A percentile compares a stretch with the other conserved stretches of the same genome.
These are phyloP conservation scores for Cucurbita ficifolia DNA, from an alignment of 306 rosid species.

Conservation along the genomic window DNA sequence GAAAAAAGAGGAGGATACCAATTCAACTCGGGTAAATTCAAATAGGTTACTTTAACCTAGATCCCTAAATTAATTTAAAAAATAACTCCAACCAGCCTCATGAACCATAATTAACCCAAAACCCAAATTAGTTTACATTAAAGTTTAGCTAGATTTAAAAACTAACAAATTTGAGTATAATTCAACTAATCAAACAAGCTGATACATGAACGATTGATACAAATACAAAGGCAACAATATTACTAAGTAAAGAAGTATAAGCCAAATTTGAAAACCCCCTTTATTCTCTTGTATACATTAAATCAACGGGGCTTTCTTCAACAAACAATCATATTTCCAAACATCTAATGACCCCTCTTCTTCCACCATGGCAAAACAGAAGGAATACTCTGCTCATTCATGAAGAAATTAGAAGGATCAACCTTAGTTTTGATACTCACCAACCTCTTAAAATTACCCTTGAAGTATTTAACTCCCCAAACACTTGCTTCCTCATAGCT, in stretches of 20 bases:
- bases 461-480: neutral
- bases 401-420: constrained; percentile 3
- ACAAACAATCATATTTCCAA: neutral
- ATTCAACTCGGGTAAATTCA: no score
- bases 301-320: neutral
- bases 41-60: no score
- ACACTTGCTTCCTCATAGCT: neutral
- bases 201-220: neutral
- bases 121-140: no score
- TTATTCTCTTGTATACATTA: neutral
- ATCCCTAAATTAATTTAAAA: no score
- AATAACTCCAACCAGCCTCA: no score
- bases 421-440: neutral
- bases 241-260: neutral
- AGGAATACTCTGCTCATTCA: constrained; percentile 3
- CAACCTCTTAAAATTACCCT: constrained; percentile 1
- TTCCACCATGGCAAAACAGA: neutral
- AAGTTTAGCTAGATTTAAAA: no score
- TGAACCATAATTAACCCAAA: no score
- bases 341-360: neutral
- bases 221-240: neutral
- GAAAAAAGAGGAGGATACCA: no score
- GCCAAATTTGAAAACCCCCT: neutral
- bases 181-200: neutral
- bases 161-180: no score